Evolutionary conservation across 805 yeast genomes (phyloP), one percentile per base, ranked within the genome.

Genomic region (Wickerhamiella nectarea): DNA sequence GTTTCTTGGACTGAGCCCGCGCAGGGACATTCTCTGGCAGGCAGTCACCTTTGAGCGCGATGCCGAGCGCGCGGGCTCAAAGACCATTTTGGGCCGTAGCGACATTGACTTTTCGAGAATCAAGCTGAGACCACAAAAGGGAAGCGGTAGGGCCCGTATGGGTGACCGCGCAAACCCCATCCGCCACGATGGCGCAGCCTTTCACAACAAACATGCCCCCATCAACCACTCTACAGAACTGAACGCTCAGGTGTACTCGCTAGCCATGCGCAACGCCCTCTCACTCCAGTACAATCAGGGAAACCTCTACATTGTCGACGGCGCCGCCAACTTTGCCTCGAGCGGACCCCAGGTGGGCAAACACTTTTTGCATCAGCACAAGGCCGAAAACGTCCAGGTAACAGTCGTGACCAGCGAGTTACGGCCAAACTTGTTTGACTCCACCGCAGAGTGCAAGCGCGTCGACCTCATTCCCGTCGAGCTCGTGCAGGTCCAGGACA

Each of bases 111-210:
- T 74, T 61, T 80, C 94, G 19, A 74, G 93, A 62, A 72, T 73
- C 56, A 91, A 91, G 60, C 67, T 91, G 52, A 69, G 75, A 31
- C 83, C 85, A 24, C 98, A 91, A 65, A 91, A 91, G 64, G 97
- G 97, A 48, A 67, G 84, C 12, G 99, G 99, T 65, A 72, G 74
- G 49, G 99, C 99, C 43, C 78, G 99, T 70, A 80, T 76, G 44
- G 99, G 99, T 67, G 96, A 87, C 64, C 86, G 82, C 47, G 89
- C 87, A 56, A 84, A 95, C 19, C 98, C 98, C 40, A 80, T 78
- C 36, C 78, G 95, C 66, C 77, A 75, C 56, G 84, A 81, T 56
- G 95, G 95, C 60, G 86, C 89, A 43, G 71, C 79, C 54, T 96
- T 97, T 0, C 75, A 80, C 55, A 95, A 91, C 12, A 78, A 91